Evolutionary conservation across 2,329 filamentous ascomycete genomes (phyloP).

Genomic region (Colletotrichum magnum): DNA sequence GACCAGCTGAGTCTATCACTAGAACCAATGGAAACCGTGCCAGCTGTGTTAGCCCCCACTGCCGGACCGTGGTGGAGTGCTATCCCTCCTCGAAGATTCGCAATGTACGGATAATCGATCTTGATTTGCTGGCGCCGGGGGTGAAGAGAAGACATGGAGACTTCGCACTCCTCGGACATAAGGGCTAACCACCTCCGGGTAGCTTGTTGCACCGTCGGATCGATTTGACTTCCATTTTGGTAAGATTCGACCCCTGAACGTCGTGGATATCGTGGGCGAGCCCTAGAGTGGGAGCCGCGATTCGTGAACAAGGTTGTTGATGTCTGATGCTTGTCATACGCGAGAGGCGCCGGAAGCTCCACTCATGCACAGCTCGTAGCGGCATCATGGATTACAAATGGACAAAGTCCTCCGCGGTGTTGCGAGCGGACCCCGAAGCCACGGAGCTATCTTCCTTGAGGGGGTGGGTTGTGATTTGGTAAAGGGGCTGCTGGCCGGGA

Average conservation of each 20-base stretch:
- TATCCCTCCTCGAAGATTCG: background rate
- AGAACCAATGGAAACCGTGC: background rate
- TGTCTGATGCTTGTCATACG: constrained; percentile 2
- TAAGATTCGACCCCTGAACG: too few species aligned
- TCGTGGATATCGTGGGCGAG: background rate
- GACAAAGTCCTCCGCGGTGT: constrained; percentile 15
- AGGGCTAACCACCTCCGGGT: background rate
- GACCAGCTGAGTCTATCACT: background rate
- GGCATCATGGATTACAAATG: constrained; percentile 28
- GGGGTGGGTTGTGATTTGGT: background rate
- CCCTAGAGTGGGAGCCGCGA: constrained; percentile 9
- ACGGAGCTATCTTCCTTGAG: constrained; percentile 1
- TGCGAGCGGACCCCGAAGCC: constrained; percentile 33
- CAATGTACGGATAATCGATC: background rate
- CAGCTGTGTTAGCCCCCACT: background rate
- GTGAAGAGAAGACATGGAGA: background rate
- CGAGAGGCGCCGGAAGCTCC: constrained; percentile 1
- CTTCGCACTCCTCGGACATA: background rate
- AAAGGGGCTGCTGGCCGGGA: background rate
- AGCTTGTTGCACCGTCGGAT: constrained; percentile 20
- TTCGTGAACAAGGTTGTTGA: background rate
- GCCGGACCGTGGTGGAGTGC: background rate
- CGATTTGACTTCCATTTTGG: background rate
- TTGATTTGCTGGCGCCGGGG: background rate
- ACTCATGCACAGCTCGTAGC: constrained; percentile 29